Evolutionary conservation across 2,329 filamentous ascomycete species (phyloP).

Genomic region (Hymenoscyphus occultus): DNA sequence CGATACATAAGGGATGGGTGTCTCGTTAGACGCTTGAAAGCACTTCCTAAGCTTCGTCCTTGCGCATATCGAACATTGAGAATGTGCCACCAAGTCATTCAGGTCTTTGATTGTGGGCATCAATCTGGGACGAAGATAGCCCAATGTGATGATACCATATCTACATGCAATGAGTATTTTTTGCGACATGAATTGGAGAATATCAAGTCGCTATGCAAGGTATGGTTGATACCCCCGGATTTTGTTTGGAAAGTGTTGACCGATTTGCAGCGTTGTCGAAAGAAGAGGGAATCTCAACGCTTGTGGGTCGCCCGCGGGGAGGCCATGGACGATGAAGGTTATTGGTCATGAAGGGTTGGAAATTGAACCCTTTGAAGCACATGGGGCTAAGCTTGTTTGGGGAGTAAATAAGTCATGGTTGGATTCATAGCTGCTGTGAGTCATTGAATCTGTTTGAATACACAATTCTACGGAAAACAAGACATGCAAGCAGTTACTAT

Average conservation of each 20-base stretch:
- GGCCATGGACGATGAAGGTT: constrained; percentile 11
- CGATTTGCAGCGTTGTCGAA: constrained; percentile 8
- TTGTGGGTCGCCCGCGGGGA: not conserved
- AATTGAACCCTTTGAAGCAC: not conserved
- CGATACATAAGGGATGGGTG: not conserved
- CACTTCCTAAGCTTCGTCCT: not conserved
- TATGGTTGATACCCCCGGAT: constrained; percentile 6
- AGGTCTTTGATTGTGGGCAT: constrained; percentile 32
- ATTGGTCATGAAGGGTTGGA: constrained; percentile 7
- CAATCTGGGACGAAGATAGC: constrained; percentile 21
- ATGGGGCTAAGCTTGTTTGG: no score
- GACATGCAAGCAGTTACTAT: no score
- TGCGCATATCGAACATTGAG: not conserved
- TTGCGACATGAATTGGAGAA: constrained; percentile 29
- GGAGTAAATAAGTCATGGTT: no score
- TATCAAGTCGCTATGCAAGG: constrained; percentile 23
- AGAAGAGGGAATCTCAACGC: not conserved
- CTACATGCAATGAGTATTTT: constrained; percentile 27
- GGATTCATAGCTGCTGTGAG: no score
- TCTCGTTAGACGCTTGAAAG: not conserved
- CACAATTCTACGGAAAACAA: no score
- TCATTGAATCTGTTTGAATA: no score
- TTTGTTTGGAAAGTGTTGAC: not conserved
- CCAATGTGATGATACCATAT: constrained; percentile 22
- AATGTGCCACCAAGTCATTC: constrained; percentile 33